Base-by-base conservation (phyloP, 2,329 filamentous ascomycete genomes). In the Fusarium hainanense region DNA sequence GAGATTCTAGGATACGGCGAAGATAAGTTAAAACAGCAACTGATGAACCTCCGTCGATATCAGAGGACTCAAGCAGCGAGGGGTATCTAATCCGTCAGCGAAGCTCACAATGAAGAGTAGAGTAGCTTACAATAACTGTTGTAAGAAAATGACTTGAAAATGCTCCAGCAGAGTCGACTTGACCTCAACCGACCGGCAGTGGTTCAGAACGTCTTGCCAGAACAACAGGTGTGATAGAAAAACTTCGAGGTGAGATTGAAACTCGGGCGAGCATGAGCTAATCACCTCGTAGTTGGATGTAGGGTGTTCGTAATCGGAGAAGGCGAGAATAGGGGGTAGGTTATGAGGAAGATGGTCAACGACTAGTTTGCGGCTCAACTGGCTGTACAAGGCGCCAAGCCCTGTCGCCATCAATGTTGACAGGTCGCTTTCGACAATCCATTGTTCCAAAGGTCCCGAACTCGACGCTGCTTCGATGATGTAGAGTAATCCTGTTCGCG, bases 341-440 rank as follows among this genome's bases (percentile, higher is more conserved):
- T 91, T 88, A 59, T 93, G 88, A 12, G 89, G 82, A n/a, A 88
- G 86, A 77, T 94, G 89, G 66, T 94, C 87, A 69, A 97, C 91
- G 55, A 95, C 92, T 64, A 97, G 85, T 82, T 97, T 94, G 66
- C 92, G 89, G 73, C 88, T 90, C 66, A 90, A 81, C 72, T 90
- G 88, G 72, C 86, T 89, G 77, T 90, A 88, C 48, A 91, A 76
- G 85, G 88, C 96, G 18, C 96, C 96, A 1, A 99, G 82, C 1
- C 96, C 96, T 1, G 94, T 98, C 6, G 96, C 96, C 96, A 99
- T 98, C 69, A 98, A 84, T 0, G 96, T 98, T 14, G 96, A 96
- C 54, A 99, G 84, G 78, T 99, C 96, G 78, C 95, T 98, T 77
- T 97, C 94, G 48, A 98, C 93, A 69, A 99, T 93, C 96, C 96